Evolutionary conservation across 2,329 filamentous ascomycete species (phyloP), one percentile per base, ranked within the genome.

Genomic region (Penicillium corylophilum): DNA sequence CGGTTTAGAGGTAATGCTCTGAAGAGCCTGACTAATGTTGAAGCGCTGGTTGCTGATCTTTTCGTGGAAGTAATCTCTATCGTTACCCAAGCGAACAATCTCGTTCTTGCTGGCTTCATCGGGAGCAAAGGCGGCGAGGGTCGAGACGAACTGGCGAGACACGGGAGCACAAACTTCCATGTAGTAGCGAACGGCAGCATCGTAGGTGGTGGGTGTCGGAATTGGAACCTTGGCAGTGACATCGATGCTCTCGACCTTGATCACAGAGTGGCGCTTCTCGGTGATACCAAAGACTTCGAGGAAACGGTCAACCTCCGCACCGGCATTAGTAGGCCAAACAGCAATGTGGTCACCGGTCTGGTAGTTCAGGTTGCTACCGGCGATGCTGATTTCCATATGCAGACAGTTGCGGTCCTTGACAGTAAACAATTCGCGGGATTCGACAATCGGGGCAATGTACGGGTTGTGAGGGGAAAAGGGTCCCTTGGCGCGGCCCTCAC

Each of bases 341-440:
- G 94, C 94, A 67, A 99, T 89, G 73, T 99, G 95, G 70, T 99
- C 95, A 71, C 94, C 94, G 46, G 94, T 99, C 64, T 95, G 90
- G 78, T 99, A 99, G 40, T 82, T 85, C 57, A 99, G 79, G 71
- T 95, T 95, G 47, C 92, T 96, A 63, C 85, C 89, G 65, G 86
- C 88, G 63, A 99, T 84, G 69, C 95, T 90, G 59, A 99, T 85
- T 73, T 99, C 95, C 82, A 97, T 85, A 74, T 99, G 95, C 61
- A 99, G 79, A 70, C 94, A 99, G 79, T 97, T 96, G 56, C 95
- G 83, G 67, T 91, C 89, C 73, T 91, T 90, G 73, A 89, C 87
- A 45, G 81, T 86, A 78, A 99, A 99, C 12, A 99, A 72, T 75
- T 99, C 94, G 61, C 81, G 81, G n/a, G 94, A 96, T 70, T 95